Evolutionary conservation across 306 rosid genomes (phyloP), one percentile per base, ranked within the genome.

Genomic region (Betula pendula): DNA sequence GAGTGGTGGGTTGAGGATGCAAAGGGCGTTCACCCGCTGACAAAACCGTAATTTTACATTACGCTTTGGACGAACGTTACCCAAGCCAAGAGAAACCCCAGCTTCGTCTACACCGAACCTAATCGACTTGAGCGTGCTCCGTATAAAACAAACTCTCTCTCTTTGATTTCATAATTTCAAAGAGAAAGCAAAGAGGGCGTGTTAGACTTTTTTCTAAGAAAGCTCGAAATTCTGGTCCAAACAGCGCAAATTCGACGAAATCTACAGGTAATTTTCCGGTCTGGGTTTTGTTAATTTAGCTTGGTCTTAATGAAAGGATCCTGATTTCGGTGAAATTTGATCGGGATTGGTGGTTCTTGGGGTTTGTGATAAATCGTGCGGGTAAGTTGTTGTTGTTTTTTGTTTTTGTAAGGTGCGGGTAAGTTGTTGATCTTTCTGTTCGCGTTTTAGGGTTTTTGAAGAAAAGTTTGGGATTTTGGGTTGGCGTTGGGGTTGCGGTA

Each of bases 61-160:
- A 7, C 8, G 44, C 76, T 47, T 73, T 29, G 35, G 71, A 68
- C 35, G 76, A 71, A 33, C 82, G 73, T 74, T 50, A 68, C 85
- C 79, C 79, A 68, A 58, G 9, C 73, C 79, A 58, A 14, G 35
- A 4, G 0, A 17, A 25, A 12, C 38, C 6, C 55, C 31, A 50
- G 68, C 35, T n/a, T 24, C 60, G 22, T 69, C n/a, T 13, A 55
- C 4, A 2, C 81, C 85, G 66, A 25, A 56, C 68, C 82, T 35
- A 17, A n/a, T 6, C 11, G 22, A 8, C 22, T 22, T 16, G 38
- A 35, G 48, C 29, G 19, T 2, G 2, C 55, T 45, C 55, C 29
- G 16, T 44, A 44, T 3, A 43, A 68, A n/a, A 14, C 17, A 43
- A 16, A 15, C 69, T 1, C 40, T n/a, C 25, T 12, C 1, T 45